A percentile compares a stretch with the other conserved stretches of the same genome.
These are phyloP conservation scores for Lachnum nothofagi DNA, from an alignment of 2,329 filamentous ascomycete genomes.

Conservation along the genomic window DNA sequence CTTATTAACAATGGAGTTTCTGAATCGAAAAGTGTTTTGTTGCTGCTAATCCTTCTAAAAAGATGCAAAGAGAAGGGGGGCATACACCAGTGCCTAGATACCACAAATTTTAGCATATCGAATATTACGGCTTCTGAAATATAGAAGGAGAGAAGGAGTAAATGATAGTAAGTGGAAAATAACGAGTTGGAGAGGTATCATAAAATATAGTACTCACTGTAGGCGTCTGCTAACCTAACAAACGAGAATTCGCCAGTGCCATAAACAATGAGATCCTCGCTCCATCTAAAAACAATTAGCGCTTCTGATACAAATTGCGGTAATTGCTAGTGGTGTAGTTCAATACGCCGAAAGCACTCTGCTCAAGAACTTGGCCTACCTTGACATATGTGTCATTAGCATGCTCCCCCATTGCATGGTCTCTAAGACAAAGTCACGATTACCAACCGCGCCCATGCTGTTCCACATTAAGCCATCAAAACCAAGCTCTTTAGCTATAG, in stretches of 20 bases:
- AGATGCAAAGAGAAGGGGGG: not conserved
- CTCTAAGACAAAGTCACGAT: constrained; percentile 73
- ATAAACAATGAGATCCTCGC: constrained; percentile 84
- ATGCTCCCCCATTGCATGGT: constrained; percentile 74
- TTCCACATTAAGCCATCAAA: constrained; percentile 73
- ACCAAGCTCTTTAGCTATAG: constrained; percentile 73
- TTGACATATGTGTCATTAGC: constrained; percentile 73
- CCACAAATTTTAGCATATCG: no score
- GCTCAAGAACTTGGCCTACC: constrained; percentile 1
- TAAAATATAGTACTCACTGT: constrained; percentile 34
- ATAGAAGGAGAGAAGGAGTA: no score
- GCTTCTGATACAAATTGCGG: not conserved
- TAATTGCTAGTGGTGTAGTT: no score
- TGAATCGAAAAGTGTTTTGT: no score
- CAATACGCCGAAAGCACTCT: no score
- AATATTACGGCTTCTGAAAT: no score
- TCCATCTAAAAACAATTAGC: constrained; percentile 48
- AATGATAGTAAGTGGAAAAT: not conserved
- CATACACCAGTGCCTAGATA: not conserved
- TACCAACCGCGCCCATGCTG: constrained; percentile 63
- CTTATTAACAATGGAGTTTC: no score
- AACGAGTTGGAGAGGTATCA: not conserved
- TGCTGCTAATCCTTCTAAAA: not conserved
- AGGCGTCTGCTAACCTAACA: constrained; percentile 70
- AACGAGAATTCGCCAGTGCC: constrained; percentile 66